A percentile compares a stretch with the other conserved stretches of the same genome.
These are phyloP conservation scores for Fusarium robinianum DNA, from an alignment of 2,329 filamentous ascomycete genomes.

Conservation along the genomic window DNA sequence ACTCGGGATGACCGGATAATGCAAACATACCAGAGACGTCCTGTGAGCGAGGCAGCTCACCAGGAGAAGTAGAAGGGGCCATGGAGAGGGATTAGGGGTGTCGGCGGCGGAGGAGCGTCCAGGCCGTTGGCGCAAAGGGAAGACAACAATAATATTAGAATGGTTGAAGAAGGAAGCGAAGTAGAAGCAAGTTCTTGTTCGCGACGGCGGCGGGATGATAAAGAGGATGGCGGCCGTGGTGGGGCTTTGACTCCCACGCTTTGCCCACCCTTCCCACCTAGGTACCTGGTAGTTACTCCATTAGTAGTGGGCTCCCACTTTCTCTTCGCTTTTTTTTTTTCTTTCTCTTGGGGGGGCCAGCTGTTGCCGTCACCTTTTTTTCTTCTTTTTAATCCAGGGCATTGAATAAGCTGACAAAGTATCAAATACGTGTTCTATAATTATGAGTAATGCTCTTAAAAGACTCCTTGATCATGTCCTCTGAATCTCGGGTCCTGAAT, in stretches of 20 bases:
- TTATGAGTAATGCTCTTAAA: too few species aligned
- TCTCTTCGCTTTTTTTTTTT: slow-evolving; percentile 16
- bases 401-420: too few species aligned
- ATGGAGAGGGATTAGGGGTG: slow-evolving; percentile 19
- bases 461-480: too few species aligned
- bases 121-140: slow-evolving; percentile 19
- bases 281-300: slow-evolving; percentile 1
- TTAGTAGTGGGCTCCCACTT: slow-evolving; percentile 10
- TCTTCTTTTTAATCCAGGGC: too few species aligned
- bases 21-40: slow-evolving; percentile 34
- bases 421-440: too few species aligned
- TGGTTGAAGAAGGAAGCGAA: slow-evolving; percentile 31
- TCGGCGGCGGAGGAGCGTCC: slow-evolving; percentile 16
- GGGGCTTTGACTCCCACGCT: slow-evolving; percentile 26
- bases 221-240: slow-evolving; percentile 33
- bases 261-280: slow-evolving; percentile 2
- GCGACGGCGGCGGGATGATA: slow-evolving; percentile 37
- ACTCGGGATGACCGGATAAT: slow-evolving; percentile 33
- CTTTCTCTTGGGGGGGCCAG: too few species aligned
- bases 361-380: too few species aligned
- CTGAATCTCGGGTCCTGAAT: too few species aligned
- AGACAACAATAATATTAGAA: slow-evolving; percentile 19
- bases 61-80: slow-evolving; percentile 26
- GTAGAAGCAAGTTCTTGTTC: slow-evolving; percentile 28
- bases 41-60: slow-evolving; percentile 26